Base-by-base conservation (phyloP, 2,329 filamentous ascomycete genomes). In the Hymenoscyphus albidus region DNA sequence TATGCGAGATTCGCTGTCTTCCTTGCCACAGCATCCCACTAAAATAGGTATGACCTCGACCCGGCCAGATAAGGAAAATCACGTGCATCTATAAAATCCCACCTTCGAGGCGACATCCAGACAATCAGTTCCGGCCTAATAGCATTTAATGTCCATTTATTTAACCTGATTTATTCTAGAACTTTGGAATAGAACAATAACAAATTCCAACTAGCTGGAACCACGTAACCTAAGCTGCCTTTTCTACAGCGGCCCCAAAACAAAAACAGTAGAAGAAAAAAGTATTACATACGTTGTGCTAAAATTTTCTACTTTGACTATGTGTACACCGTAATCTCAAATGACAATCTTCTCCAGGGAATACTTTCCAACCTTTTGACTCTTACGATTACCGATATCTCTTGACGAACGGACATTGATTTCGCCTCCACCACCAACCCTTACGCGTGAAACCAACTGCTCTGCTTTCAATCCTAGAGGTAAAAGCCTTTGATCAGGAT, bases 301-400 rank as follows among this genome's bases (percentile, higher is more conserved):
- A 51, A 51, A 16, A 9, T 51, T 22, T 18, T 22, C 44, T n/a
- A 51, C 27, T 22, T n/a, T 22, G n/a, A 51, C n/a, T 22, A 51
- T 51, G 22, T 44, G 32, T 35, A 57, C 48, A 9, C 7, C 27
- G 39, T n/a, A 48, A 7, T 18, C 31, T 79, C 82, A 92, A 72
- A 92, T 80, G 61, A 83, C 77, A 71, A 96, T 87, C 77, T 87
- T 86, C 79, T 97, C 92, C 69, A 94, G 83, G 58, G 90, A 92
- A 79, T 97, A 97, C 70, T 88, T 86, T 63, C 90, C 90, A 67
- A 93, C 89, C 75, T 88, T 88, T 78, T 91, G 90, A 74, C 90
- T 92, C 74, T 90, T 86, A 76, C 96, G 78, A 77, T 90, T 86
- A 18, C 90, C 91, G 65, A 88, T 87, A 78, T 96, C 90, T 76